These are phyloP conservation scores for Perilla frutescens DNA, from an alignment of 257 asterid species.

Conservation along the genomic window DNA sequence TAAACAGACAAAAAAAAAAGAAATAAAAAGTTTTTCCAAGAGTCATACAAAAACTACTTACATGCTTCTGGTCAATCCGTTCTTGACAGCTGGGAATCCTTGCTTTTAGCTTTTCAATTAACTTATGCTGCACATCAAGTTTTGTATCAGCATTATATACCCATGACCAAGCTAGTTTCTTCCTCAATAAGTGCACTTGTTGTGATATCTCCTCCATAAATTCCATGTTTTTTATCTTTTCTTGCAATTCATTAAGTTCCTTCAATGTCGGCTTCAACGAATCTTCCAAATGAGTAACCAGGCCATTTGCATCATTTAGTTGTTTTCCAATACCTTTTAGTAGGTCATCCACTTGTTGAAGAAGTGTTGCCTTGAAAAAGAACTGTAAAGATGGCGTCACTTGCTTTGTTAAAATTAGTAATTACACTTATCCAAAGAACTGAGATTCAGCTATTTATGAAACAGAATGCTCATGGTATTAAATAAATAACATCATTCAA, in stretches of 20 bases:
- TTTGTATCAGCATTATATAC: conserved; percentile 76
- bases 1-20: conserved; percentile 16
- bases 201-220: conserved; percentile 78
- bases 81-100: conserved; percentile 74
- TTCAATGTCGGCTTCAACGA: conserved; percentile 69
- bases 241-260: conserved; percentile 86
- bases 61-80: conserved; percentile 67
- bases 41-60: conserved; percentile 42
- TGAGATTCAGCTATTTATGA: conserved; percentile 26
- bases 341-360: conserved; percentile 86
- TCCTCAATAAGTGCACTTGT: conserved; percentile 64
- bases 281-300: conserved; percentile 76
- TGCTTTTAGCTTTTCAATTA: conserved; percentile 62
- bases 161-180: conserved; percentile 95
- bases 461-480: conserved; percentile 22
- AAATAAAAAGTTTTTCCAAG: neutral
- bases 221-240: conserved; percentile 82
- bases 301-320: conserved; percentile 60
- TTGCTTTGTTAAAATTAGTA: conserved; percentile 23
- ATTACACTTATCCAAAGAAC: conserved; percentile 22
- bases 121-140: conserved; percentile 53
- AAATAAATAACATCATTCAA: conserved; percentile 20
- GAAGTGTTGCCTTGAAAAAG: conserved; percentile 96
- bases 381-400: conserved; percentile 59
- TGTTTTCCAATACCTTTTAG: conserved; percentile 65